Evolutionary conservation across 2,329 filamentous ascomycete species (phyloP).

Genomic region (Ilyonectria mors-panacis): DNA sequence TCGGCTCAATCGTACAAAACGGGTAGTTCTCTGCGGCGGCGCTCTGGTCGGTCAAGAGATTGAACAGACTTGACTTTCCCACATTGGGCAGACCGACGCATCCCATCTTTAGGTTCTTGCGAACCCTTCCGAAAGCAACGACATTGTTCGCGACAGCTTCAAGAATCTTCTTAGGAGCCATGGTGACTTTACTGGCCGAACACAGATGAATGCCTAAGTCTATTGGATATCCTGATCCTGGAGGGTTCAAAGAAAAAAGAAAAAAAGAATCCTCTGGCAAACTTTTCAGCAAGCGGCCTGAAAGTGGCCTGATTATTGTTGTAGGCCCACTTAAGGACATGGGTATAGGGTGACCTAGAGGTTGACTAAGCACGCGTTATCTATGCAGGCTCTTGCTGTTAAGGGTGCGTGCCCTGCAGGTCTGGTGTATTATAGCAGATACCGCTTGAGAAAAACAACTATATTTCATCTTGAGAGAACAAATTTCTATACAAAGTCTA

Average conservation of each 20-base stretch:
- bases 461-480: too few relatives aligned
- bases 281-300: slow-evolving; percentile 48
- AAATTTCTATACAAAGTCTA: too few relatives aligned
- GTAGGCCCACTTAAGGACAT: slow-evolving; percentile 45
- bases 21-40: slow-evolving; percentile 62
- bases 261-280: slow-evolving; percentile 34
- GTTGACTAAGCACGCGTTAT: slow-evolving; percentile 7
- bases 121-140: slow-evolving; percentile 61
- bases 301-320: slow-evolving; percentile 23
- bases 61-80: slow-evolving; percentile 62
- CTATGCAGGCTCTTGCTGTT: neutral
- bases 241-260: slow-evolving; percentile 26
- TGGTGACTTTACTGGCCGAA: slow-evolving; percentile 39
- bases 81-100: slow-evolving; percentile 63
- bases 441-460: too few relatives aligned
- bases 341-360: slow-evolving; percentile 27
- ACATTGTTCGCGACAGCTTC: slow-evolving; percentile 60
- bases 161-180: slow-evolving; percentile 61
- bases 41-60: slow-evolving; percentile 62
- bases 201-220: slow-evolving; percentile 15
- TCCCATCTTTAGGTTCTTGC: slow-evolving; percentile 63
- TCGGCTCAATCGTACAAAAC: slow-evolving; percentile 64
- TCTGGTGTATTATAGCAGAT: neutral
- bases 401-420: neutral
- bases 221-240: slow-evolving; percentile 18